Evolutionary conservation across 106 monocot genomes (phyloP).

Genomic region (Platanthera guangdongensis): DNA sequence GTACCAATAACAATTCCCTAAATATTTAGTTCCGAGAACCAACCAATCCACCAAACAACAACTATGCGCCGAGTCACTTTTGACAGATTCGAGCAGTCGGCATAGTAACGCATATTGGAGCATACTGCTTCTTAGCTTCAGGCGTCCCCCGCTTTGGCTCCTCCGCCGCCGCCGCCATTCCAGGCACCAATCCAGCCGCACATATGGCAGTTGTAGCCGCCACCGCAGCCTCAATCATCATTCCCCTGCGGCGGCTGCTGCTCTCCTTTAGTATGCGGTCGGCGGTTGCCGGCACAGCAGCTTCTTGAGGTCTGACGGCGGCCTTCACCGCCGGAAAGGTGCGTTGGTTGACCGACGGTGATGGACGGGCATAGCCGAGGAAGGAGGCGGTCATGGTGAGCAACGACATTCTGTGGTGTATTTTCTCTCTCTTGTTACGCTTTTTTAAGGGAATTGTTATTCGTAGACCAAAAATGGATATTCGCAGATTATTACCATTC

Average conservation of each 20-base stretch:
- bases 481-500: no score
- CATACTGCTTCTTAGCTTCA: slow-evolving; percentile 46
- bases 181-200: slow-evolving; percentile 4
- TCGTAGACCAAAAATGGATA: no score
- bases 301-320: slow-evolving; percentile 10
- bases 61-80: slow-evolving; percentile 7
- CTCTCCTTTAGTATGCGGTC: background rate
- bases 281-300: background rate
- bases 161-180: slow-evolving; percentile 8
- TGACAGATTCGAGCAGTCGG: slow-evolving; percentile 49
- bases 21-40: background rate
- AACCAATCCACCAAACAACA: background rate
- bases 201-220: slow-evolving; percentile 39
- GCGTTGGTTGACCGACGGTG: slow-evolving; percentile 4
- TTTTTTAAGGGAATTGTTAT: no score
- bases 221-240: slow-evolving; percentile 46
- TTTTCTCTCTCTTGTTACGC: background rate
- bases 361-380: slow-evolving; percentile 12
- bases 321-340: slow-evolving; percentile 17
- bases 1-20: no score
- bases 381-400: slow-evolving; percentile 62
- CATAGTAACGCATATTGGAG: slow-evolving; percentile 51
- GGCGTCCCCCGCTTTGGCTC: slow-evolving; percentile 46
- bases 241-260: slow-evolving; percentile 28
- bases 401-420: slow-evolving; percentile 29